Evolutionary conservation across 179 eudicot species (phyloP), one percentile per base, ranked within the genome.

Genomic region (Vitellaria paradoxa): DNA sequence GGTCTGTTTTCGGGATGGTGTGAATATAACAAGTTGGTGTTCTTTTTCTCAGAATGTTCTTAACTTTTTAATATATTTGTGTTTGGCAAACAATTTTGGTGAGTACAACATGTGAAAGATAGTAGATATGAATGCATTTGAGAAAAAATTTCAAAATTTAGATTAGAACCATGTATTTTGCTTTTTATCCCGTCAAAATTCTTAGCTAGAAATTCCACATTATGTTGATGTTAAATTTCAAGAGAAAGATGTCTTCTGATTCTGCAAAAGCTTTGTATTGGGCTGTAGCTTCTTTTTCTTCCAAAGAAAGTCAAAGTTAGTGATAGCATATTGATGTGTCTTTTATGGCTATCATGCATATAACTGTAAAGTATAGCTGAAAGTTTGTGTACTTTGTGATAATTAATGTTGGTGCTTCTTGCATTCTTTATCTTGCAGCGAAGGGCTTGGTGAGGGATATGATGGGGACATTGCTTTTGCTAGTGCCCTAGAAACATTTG

Each of bases 401-500:
- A 37, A 6, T 47, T 15, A 63, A 52, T 24, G 21, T 47, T 62
- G 26, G 55, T 70, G 18, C 9, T 72, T 46, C 37, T 20, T 59
- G 73, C 64, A 40, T 73, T 78, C 63, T 46, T 50, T 53, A 70
- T 13, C 50, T 55, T 87, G 72, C 88, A 95, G 99, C 68, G 99
- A 95, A 90, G 98, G 98, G 82, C 99, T 95, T 79, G 99, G 99
- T 21, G 99, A 95, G 89, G 99, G 91, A 75, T 95, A 95, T 84
- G 99, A 95, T 80, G 98, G 98, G 79, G 99, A 95, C 81, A 91
- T 95, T 82, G 99, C 98, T 78, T 93, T 95, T 85, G 99, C 99
- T 45, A 93, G 99, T 81, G 85, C 97, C 68, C 88, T 93, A 67
- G 99, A 95, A 88, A 85, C 90, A 66, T 95, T 95, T 85, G 99